A percentile compares a stretch with the other conserved stretches of the same genome.
phyloP scores from a whole-genome alignment of 177 flowering plant species.

The Vitis hybrid region DNA sequence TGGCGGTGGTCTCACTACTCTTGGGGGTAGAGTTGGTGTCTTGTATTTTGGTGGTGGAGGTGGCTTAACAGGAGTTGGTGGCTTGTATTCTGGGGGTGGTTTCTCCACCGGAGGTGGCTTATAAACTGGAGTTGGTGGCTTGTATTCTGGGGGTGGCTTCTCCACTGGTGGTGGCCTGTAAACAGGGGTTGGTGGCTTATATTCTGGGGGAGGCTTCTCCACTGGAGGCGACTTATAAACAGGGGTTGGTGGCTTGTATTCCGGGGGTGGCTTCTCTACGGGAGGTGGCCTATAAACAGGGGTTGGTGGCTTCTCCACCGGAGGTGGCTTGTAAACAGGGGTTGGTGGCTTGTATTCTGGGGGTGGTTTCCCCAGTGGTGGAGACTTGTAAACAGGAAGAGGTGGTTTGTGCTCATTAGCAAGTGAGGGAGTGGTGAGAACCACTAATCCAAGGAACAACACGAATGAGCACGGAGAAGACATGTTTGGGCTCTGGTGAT shows the following conservation, averaged over 20 bases:
- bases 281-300: no score
- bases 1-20: constrained; percentile 1
- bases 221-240: neutral
- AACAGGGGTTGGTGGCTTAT: constrained; percentile 9
- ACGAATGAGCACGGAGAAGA: neutral
- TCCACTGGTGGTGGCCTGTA: constrained; percentile 2
- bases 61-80: neutral
- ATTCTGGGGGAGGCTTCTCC: constrained; percentile 3
- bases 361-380: neutral
- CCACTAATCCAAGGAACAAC: constrained; percentile 1
- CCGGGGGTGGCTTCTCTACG: neutral
- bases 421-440: constrained; percentile 1
- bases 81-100: neutral
- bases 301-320: neutral
- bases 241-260: neutral
- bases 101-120: neutral
- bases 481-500: constrained; percentile 6
- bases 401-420: neutral
- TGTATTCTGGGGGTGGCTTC: constrained; percentile 1
- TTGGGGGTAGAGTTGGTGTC: constrained; percentile 3
- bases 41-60: constrained; percentile 5
- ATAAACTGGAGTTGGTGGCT: neutral
- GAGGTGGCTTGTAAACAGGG: no score
- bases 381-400: no score
- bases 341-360: neutral